phyloP scores from a whole-genome alignment of 1,139 yeast species.

The Blastobotrys arbuscula region DNA sequence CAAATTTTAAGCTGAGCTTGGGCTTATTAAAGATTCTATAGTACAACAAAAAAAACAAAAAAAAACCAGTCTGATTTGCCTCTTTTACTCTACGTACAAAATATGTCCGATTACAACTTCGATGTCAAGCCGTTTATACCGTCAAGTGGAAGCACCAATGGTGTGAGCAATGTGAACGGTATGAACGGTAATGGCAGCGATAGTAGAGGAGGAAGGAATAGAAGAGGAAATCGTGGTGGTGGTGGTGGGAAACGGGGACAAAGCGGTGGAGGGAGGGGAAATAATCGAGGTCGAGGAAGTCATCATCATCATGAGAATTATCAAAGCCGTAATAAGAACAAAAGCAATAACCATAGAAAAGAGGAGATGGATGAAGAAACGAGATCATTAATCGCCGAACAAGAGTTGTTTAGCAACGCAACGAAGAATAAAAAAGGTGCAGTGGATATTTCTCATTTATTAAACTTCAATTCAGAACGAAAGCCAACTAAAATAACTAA shows the following conservation, averaged over 20 bases:
- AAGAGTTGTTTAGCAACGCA: conserved; percentile 20
- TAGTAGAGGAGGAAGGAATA: conserved; percentile 26
- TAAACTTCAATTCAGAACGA: conserved; percentile 22
- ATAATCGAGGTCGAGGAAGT: conserved; percentile 13
- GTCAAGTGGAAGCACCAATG: conserved; percentile 20
- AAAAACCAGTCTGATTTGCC: background rate
- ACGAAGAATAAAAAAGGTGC: conserved; percentile 24
- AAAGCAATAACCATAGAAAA: no score
- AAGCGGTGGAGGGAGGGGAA: conserved; percentile 20
- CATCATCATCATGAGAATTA: no score
- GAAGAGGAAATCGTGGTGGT: conserved; percentile 17
- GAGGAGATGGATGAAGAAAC: conserved; percentile 35
- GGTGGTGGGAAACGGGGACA: conserved; percentile 16
- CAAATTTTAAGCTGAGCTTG: no score
- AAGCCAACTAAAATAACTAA: background rate
- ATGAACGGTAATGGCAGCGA: conserved; percentile 25
- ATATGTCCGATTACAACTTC: conserved; percentile 1
- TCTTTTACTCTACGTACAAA: background rate
- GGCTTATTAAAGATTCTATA: no score
- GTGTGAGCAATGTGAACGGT: conserved; percentile 17
- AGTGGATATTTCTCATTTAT: conserved; percentile 30
- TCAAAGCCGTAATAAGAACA: no score
- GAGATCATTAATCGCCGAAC: conserved; percentile 34
- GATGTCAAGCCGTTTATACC: conserved; percentile 9
- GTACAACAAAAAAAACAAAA: no score